Percentiles rank a stretch among this genome's conserved stretches.
Conservation (phyloP, 129 eudicot genomes). For the Mikania micrantha region DNA sequence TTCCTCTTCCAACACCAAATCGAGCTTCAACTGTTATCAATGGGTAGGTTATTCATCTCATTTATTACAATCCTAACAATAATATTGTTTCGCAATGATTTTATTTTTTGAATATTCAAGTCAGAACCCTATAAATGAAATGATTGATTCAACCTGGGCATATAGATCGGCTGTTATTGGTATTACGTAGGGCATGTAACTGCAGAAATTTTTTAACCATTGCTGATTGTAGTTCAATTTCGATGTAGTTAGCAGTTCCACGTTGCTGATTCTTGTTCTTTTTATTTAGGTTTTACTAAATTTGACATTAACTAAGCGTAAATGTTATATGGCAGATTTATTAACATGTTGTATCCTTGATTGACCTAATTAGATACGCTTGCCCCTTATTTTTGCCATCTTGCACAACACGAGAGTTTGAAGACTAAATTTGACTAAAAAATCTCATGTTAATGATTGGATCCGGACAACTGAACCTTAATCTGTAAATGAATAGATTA, state of each 20-base stretch:
- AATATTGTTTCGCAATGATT: background rate
- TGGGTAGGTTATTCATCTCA: conserved; percentile 18
- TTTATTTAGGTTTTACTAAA: conserved; percentile 5
- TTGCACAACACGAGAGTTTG: background rate
- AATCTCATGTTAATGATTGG: background rate
- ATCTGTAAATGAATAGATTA: background rate
- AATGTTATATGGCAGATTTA: background rate
- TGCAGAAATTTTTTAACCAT: background rate
- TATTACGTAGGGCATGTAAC: background rate
- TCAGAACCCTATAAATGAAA: conserved; percentile 16
- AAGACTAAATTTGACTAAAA: background rate
- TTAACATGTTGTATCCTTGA: background rate
- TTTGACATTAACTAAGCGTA: background rate
- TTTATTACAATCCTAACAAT: background rate
- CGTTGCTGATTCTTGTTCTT: background rate
- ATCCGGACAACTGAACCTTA: background rate
- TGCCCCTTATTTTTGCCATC: background rate
- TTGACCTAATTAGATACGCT: background rate
- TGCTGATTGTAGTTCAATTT: conserved; percentile 2
- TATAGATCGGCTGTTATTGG: background rate
- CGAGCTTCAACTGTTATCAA: conserved; percentile 4
- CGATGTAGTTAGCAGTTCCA: conserved; percentile 18
- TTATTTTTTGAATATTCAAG: background rate
- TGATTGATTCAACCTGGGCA: conserved; percentile 5
- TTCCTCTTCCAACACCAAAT: conserved; percentile 15